Conservation (phyloP, 2,329 filamentous ascomycete genomes). For the Lecanoromycetidae sp. region DNA sequence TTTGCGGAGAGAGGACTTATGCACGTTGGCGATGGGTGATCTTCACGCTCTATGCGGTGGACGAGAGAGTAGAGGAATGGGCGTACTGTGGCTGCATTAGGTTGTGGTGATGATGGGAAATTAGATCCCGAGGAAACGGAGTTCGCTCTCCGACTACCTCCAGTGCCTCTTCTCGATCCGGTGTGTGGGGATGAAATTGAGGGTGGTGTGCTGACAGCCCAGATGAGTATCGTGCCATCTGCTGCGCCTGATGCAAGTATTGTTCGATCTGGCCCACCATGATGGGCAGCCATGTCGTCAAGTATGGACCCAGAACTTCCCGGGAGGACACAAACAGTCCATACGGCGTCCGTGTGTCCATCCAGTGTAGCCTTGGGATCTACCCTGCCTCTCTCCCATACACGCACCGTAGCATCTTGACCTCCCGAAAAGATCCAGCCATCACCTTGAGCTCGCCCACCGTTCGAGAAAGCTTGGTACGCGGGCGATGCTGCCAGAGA, state of each 20-base stretch:
- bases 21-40: slow-evolving; percentile 68
- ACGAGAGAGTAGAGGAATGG: slow-evolving; percentile 82
- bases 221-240: slow-evolving; percentile 83
- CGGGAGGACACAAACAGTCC: slow-evolving; percentile 86
- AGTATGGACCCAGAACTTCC: slow-evolving; percentile 71
- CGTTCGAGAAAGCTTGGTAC: slow-evolving; percentile 76
- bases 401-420: slow-evolving; percentile 80
- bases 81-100: slow-evolving; percentile 70
- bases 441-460: slow-evolving; percentile 76
- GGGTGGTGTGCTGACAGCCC: slow-evolving; percentile 86
- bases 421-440: slow-evolving; percentile 98
- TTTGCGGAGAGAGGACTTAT: slow-evolving; percentile 76
- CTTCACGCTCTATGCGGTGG: slow-evolving; percentile 65
- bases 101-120: slow-evolving; percentile 81
- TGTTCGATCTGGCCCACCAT: slow-evolving; percentile 73
- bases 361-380: slow-evolving; percentile 92
- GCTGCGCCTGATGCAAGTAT: slow-evolving; percentile 83
- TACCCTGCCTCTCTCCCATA: slow-evolving; percentile 90
- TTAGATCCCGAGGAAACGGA: slow-evolving; percentile 90
- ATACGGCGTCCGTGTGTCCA: slow-evolving; percentile 89
- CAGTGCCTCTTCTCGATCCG: slow-evolving; percentile 53
- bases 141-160: slow-evolving; percentile 72
- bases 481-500: slow-evolving; percentile 78
- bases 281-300: slow-evolving; percentile 55
- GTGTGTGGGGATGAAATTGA: slow-evolving; percentile 71